Evolutionary conservation across 768 basidiomycete species (phyloP), one percentile per base, ranked within the genome.

Genomic region (Phaffia tasmanica): DNA sequence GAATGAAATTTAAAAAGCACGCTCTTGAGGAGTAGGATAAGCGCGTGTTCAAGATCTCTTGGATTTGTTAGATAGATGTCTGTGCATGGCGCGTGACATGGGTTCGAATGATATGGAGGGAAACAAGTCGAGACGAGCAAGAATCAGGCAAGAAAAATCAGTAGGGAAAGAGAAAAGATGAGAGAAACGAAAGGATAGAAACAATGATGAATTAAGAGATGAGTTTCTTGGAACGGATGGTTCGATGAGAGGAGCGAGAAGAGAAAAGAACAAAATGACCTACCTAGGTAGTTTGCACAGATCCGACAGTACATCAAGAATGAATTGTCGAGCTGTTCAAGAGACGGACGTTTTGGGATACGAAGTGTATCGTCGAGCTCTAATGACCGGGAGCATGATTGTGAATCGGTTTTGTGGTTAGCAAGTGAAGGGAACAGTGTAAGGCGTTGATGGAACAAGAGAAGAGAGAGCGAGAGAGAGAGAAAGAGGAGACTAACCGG

Each of bases 1-100:
- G 89, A 91, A 75, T 97, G 91, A 72, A 88, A 93, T 2, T 82
- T 76, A 72, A 97, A 95, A 50, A 98, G 81, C 73, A 93, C 91
- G 0, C 89, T 91, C 63, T 84, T 83, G 51, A 93, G 79, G 16
- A 98, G 78, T 35, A 87, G 76, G 50, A 81, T 79, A 71, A 87
- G 86, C 15, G 90, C 90, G 74, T 91, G 86, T 69, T 90, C 84
- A 56, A 97, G 81, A 72, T 94, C 90, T 29, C 87, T 76, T 3
- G 86, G 86, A 63, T 83, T 86, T 69, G 89, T 86, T 50, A 98
- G 80, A 76, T 89, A 97, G 73, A 85, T 83, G 73, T 95, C 94
- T 86, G 70, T 5, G 35, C 11, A 42, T 5, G 35, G 35, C 35
- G 35, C 35, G 35, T 42, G 35, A 42, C 35, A 42, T 42, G 35